A percentile compares a stretch with the other conserved stretches of the same genome.
These are phyloP conservation scores for Colletotrichum sp. DNA, from an alignment of 2,329 filamentous ascomycete species.

Conservation along the genomic window DNA sequence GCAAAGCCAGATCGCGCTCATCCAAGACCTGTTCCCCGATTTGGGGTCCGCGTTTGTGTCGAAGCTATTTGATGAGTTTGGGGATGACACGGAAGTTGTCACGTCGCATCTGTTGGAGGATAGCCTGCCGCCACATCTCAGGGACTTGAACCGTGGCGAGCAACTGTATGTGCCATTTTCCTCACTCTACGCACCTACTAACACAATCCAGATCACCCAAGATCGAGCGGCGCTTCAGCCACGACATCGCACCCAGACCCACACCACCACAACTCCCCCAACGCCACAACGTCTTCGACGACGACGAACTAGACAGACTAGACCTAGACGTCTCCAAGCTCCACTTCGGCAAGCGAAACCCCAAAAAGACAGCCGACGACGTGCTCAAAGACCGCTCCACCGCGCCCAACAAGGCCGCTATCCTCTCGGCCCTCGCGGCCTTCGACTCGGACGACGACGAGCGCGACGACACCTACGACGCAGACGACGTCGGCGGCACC, in stretches of 20 bases:
- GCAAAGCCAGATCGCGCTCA: constrained; percentile 83
- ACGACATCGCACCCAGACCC: constrained; percentile 60
- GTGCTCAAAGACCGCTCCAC: constrained; percentile 69
- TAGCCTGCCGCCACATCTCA: constrained; percentile 73
- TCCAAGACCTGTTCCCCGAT: constrained; percentile 94
- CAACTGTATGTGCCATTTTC: constrained; percentile 55
- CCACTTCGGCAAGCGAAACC: constrained; percentile 77
- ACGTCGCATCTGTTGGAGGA: constrained; percentile 83
- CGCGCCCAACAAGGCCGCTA: constrained; percentile 81
- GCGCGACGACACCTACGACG: constrained; percentile 95
- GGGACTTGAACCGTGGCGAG: constrained; percentile 67
- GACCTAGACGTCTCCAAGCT: constrained; percentile 70
- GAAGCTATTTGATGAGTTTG: constrained; percentile 79
- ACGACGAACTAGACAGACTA: constrained; percentile 80
- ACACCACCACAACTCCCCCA: constrained; percentile 61
- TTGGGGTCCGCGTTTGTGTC: constrained; percentile 84
- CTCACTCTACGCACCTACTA: constrained; percentile 21
- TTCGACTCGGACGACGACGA: constrained; percentile 97
- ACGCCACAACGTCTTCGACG: constrained; percentile 78
- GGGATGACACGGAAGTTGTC: constrained; percentile 78
- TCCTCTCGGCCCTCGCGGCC: constrained; percentile 83
- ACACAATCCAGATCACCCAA: constrained; percentile 24
- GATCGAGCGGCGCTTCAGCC: constrained; percentile 16
- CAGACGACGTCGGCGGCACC: constrained; percentile 87
- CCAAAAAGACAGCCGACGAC: constrained; percentile 71